Evolutionary conservation across 768 basidiomycete species (phyloP).

Genomic region (Amanita pseudoporphyria): DNA sequence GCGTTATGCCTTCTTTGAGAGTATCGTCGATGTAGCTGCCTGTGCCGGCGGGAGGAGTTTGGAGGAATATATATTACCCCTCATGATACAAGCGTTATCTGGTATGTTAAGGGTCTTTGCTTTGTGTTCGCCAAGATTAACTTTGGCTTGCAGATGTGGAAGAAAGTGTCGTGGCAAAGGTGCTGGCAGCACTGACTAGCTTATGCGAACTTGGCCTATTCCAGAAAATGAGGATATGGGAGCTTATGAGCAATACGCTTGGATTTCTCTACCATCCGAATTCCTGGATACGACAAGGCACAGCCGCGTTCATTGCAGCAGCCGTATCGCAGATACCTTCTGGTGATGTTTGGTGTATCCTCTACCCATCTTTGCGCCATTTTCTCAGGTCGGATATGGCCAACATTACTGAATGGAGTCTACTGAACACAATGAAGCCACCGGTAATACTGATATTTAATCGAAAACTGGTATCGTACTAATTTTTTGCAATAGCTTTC

Average conservation of each 20-base stretch:
- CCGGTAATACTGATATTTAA: constrained; percentile 43
- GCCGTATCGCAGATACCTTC: constrained; percentile 72
- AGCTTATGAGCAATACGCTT: constrained; percentile 79
- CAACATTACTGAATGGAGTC: constrained; percentile 58
- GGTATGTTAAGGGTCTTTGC: constrained; percentile 38
- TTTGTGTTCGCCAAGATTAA: neutral
- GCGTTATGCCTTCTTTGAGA: constrained; percentile 88
- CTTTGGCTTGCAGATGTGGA: constrained; percentile 63
- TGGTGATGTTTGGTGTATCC: constrained; percentile 94
- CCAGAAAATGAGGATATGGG: constrained; percentile 95
- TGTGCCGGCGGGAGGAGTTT: constrained; percentile 87
- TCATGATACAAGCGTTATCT: constrained; percentile 93
- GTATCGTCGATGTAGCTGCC: constrained; percentile 90
- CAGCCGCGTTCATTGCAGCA: constrained; percentile 81
- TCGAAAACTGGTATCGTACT: constrained; percentile 1
- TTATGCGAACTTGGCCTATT: constrained; percentile 86
- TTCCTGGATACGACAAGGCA: constrained; percentile 90
- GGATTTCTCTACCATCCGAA: constrained; percentile 95
- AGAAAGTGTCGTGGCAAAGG: constrained; percentile 87
- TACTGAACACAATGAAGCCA: constrained; percentile 70
- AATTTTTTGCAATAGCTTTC: constrained; percentile 27
- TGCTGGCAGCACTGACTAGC: constrained; percentile 79
- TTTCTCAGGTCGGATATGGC: constrained; percentile 78
- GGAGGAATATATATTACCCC: constrained; percentile 94
- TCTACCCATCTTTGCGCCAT: constrained; percentile 86